Evolutionary conservation across 2,329 filamentous ascomycete genomes (phyloP), one percentile per base, ranked within the genome.

Genomic region (Rachicladosporium sp.): DNA sequence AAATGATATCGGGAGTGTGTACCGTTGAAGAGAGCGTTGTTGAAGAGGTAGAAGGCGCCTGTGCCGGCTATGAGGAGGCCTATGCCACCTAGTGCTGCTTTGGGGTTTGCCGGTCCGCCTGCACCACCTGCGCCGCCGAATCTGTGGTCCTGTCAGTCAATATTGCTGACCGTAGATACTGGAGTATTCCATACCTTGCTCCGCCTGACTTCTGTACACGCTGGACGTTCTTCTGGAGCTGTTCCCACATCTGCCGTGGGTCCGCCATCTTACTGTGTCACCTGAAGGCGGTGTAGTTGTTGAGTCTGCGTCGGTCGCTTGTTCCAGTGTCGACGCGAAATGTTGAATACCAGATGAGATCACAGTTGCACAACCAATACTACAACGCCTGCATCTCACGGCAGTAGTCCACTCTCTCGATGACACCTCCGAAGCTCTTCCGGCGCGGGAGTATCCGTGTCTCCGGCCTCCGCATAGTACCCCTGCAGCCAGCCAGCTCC

Each of bases 1-100:
- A 5, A 19, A 5, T 19, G 15, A 19, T 19, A 19, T 19, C 15
- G 15, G 15, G 15, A 19, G 15, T 3, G 15, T 5, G 33, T 61
- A 79, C 76, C 77, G 67, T 81, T 82, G 64, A 80, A 82, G 6
- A 82, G 69, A 36, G 77, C 71, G 61, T 79, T 79, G 51, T 78
- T 74, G 48, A 71, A 66, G 37, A 76, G 50, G 46, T 73, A 61
- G 45, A 67, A 61, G 46, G 70, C 68, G 49, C 73, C 70, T 27
- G 39, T 37, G 48, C 68, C 69, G 19, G 78, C 61, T 29, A 76
- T 50, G 31, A 78, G 50, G 41, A 77, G 54, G 37, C 65, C 66
- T 42, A 72, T 58, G 48, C 73, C 74, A 44, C 70, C 69, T 33
- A 73, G 63, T 34, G 73, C 59, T 44, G 68, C 65, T 54, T 64